Evolutionary conservation across 176 grass and related monocot species (phyloP).

Genomic region (Lolium perenne): DNA sequence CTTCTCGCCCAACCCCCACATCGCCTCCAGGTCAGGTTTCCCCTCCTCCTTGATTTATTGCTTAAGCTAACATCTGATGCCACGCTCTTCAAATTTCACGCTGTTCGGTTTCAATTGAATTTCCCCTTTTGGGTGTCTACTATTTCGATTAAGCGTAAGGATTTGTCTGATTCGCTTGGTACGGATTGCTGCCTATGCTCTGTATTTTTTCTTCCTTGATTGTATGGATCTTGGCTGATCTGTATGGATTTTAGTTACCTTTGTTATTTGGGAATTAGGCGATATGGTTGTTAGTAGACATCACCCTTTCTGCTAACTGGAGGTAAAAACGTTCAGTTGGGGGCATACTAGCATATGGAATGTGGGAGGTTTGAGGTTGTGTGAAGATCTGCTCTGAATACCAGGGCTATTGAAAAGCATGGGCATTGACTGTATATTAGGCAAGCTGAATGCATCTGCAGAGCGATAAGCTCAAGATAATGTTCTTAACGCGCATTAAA

Average conservation of each 20-base stretch:
- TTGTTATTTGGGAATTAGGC: constrained; percentile 6
- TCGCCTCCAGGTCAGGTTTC: constrained; percentile 69
- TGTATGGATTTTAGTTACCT: neutral
- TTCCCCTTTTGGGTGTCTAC: neutral
- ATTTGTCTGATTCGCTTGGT: constrained; percentile 27
- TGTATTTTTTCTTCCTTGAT: neutral
- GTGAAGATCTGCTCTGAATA: neutral
- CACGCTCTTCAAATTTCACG: neutral
- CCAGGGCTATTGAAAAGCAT: neutral
- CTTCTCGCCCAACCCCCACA: constrained; percentile 83
- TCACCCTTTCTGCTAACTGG: neutral
- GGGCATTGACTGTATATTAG: neutral
- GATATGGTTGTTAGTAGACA: neutral
- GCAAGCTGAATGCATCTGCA: constrained; percentile 8
- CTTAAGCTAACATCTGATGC: neutral
- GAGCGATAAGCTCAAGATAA: neutral
- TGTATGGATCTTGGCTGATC: constrained; percentile 5
- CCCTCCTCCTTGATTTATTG: constrained; percentile 26
- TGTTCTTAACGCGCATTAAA: neutral
- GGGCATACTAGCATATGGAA: neutral
- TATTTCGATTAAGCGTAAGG: constrained; percentile 36
- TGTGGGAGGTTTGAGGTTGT: neutral
- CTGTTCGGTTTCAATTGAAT: constrained; percentile 15
- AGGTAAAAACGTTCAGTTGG: neutral
- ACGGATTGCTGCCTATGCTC: neutral